Conservation (phyloP, 2,329 filamentous ascomycete genomes). For the Fusarium lateritium region DNA sequence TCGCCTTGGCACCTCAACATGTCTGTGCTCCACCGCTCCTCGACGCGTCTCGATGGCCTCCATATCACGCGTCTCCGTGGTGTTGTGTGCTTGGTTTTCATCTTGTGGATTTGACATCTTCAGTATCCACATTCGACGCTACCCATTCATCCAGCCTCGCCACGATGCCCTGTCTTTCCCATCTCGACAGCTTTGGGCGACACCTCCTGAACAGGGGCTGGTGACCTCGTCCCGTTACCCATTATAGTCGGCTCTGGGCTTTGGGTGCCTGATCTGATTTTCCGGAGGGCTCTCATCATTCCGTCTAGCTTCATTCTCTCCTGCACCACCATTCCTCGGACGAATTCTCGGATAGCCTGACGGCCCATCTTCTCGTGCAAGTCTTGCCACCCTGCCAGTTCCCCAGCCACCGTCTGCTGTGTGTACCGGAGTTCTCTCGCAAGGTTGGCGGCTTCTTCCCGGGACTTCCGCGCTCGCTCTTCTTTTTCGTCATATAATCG, state of each 20-base stretch:
- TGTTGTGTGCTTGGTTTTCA: conserved; percentile 38
- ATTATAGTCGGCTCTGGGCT: conserved; percentile 19
- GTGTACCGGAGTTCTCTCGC: conserved; percentile 89
- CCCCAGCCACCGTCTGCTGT: conserved; percentile 91
- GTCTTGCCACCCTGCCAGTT: conserved; percentile 95
- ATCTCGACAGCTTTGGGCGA: conserved; percentile 36
- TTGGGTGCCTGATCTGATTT: conserved; percentile 57
- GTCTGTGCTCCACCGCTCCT: conserved; percentile 28
- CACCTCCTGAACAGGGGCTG: conserved; percentile 28
- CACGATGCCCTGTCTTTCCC: conserved; percentile 34
- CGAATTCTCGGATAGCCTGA: conserved; percentile 82
- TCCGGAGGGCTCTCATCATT: conserved; percentile 83
- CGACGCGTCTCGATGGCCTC: conserved; percentile 40
- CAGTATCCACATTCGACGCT: conserved; percentile 35
- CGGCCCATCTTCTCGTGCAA: conserved; percentile 84
- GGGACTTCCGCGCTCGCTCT: conserved; percentile 79
- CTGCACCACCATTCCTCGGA: conserved; percentile 81
- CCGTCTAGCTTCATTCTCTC: conserved; percentile 86
- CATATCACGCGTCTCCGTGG: conserved; percentile 47
- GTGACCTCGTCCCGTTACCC: conserved; percentile 36
- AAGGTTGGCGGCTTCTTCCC: conserved; percentile 79
- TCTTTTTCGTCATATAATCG: conserved; percentile 87
- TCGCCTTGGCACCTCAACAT: conserved; percentile 12
- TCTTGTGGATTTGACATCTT: conserved; percentile 15
- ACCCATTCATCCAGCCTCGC: conserved; percentile 35